A percentile compares a stretch with the other conserved stretches of the same genome.
These are phyloP conservation scores for Talaromyces adpressus DNA, from an alignment of 495 filamentous ascomycete genomes.

Conservation along the genomic window DNA sequence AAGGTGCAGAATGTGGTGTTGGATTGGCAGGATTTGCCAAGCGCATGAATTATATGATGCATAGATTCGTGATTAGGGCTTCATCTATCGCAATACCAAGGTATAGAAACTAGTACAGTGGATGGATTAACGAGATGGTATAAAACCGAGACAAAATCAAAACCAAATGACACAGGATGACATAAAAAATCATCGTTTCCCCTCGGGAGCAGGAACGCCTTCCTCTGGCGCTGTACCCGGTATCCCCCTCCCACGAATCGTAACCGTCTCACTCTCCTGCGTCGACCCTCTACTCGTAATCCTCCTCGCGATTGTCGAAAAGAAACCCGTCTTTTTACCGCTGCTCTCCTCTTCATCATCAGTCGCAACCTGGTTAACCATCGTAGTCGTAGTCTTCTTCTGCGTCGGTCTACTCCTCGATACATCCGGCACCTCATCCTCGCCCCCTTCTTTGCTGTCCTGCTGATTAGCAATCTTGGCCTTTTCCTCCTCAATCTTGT, in stretches of 20 bases:
- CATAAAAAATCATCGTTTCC: neutral
- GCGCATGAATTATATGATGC: neutral
- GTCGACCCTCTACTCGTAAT: neutral
- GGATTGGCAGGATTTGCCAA: neutral
- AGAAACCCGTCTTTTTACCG: neutral
- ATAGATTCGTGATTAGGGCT: neutral
- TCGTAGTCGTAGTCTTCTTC: constrained; percentile 5
- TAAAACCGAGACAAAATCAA: neutral
- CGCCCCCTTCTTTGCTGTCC: neutral
- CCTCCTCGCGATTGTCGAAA: neutral
- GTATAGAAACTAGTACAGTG: neutral
- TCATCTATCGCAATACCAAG: neutral
- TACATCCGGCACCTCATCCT: neutral
- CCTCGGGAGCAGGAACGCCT: constrained; percentile 12
- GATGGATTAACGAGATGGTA: neutral
- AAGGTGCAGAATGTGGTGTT: neutral
- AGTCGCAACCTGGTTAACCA: neutral
- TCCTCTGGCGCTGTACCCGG: constrained; percentile 9
- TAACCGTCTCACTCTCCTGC: neutral
- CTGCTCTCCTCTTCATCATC: neutral
- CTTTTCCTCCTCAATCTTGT: constrained; percentile 21
- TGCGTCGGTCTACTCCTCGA: neutral
- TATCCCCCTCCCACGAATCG: constrained; percentile 2
- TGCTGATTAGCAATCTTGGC: constrained; percentile 5
- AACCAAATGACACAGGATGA: neutral